Conservation (phyloP, 2,329 filamentous ascomycete genomes). For the Emydomyces testavorans region DNA sequence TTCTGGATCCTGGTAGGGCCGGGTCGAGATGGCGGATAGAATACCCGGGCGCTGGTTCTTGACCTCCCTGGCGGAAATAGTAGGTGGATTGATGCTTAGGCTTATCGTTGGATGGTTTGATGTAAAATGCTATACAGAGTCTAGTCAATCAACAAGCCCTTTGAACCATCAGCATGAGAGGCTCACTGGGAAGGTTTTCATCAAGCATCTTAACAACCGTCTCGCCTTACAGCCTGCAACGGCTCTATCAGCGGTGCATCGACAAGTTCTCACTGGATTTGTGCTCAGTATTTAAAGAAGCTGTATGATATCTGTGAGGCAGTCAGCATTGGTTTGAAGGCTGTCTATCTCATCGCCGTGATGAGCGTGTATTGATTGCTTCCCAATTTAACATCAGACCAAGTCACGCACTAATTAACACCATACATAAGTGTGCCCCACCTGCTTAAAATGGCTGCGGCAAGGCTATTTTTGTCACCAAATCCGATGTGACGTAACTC, state of each 20-base stretch:
- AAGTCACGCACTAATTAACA: too few species aligned
- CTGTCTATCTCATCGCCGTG: too few species aligned
- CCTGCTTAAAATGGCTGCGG: too few species aligned
- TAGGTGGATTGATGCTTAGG: slow-evolving; percentile 31
- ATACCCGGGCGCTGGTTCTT: slow-evolving; percentile 69
- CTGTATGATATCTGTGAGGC: too few species aligned
- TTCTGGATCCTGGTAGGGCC: slow-evolving; percentile 54
- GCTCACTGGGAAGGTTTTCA: slow-evolving; percentile 71
- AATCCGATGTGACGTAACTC: too few species aligned
- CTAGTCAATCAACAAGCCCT: background rate
- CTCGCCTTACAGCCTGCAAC: background rate
- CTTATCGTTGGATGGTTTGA: slow-evolving; percentile 42
- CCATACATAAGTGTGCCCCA: too few species aligned
- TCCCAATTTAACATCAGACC: too few species aligned
- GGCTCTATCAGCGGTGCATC: background rate
- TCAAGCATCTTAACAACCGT: slow-evolving; percentile 61
- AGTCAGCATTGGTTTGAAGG: too few species aligned
- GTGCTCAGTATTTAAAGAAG: too few species aligned
- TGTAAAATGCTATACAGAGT: slow-evolving; percentile 43
- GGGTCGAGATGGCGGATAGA: slow-evolving; percentile 67
- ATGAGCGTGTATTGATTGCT: too few species aligned
- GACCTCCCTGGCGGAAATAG: slow-evolving; percentile 56
- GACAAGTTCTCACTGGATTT: background rate
- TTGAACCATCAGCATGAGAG: background rate
- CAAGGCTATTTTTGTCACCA: too few species aligned